Evolutionary conservation across 1,139 yeast genomes (phyloP).

Genomic region (Cylindricascospora bacillispora): DNA sequence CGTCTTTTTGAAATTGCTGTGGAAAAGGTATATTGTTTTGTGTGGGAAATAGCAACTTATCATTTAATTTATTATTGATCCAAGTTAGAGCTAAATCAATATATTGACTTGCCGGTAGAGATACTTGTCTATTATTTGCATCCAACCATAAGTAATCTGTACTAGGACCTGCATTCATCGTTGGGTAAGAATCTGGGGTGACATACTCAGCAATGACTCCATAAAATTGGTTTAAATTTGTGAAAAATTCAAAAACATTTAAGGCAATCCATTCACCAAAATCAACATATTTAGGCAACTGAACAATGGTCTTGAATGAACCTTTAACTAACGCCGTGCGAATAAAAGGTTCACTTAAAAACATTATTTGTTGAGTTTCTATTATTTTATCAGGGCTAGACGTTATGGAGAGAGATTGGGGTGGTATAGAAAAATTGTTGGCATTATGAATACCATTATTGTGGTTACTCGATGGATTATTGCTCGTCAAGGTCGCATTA

Average conservation of each 20-base stretch:
- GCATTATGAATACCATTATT: slow-evolving; percentile 3
- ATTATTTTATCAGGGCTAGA: slow-evolving; percentile 4
- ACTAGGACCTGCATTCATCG: slow-evolving; percentile 93
- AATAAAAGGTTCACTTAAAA: slow-evolving; percentile 85
- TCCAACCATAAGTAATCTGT: slow-evolving; percentile 90
- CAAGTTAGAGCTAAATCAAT: slow-evolving; percentile 86
- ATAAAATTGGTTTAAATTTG: slow-evolving; percentile 74
- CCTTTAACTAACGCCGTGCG: slow-evolving; percentile 93
- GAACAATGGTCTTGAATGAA: slow-evolving; percentile 92
- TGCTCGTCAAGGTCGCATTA: slow-evolving; percentile 6
- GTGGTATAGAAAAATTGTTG: no score
- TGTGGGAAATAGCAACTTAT: slow-evolving; percentile 84
- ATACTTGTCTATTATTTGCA: slow-evolving; percentile 59
- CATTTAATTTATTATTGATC: slow-evolving; percentile 80
- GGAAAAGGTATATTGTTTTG: slow-evolving; percentile 91
- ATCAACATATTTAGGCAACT: slow-evolving; percentile 88
- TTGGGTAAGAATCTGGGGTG: slow-evolving; percentile 78
- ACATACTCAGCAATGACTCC: slow-evolving; percentile 82
- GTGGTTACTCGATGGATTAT: slow-evolving; percentile 8
- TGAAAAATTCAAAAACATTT: slow-evolving; percentile 80
- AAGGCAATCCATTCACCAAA: slow-evolving; percentile 92
- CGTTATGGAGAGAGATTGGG: slow-evolving; percentile 5
- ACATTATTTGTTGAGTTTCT: slow-evolving; percentile 28
- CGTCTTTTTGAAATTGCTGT: slow-evolving; percentile 66
- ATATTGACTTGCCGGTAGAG: slow-evolving; percentile 85